These are phyloP conservation scores for Penicillium verrucosum DNA, from an alignment of 2,329 filamentous ascomycete species.

Conservation along the genomic window DNA sequence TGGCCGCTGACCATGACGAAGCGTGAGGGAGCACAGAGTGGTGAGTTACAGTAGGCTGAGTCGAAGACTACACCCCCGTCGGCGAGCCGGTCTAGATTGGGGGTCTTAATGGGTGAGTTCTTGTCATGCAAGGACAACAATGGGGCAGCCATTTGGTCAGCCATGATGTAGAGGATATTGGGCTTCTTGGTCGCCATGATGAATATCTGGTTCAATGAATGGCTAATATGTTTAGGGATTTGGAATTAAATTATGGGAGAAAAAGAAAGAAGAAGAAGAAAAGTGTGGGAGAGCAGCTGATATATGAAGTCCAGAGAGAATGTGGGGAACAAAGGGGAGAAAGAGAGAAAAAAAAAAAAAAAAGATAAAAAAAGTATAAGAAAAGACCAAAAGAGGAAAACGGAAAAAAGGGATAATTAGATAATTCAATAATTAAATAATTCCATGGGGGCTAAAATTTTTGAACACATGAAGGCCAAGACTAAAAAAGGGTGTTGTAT, in stretches of 20 bases:
- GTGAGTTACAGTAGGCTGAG: slow-evolving; percentile 90
- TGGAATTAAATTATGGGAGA: slow-evolving; percentile 2
- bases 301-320: slow-evolving; percentile 17
- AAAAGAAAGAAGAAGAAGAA: neutral
- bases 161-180: slow-evolving; percentile 93
- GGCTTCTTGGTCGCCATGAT: slow-evolving; percentile 52
- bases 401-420: neutral
- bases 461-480: slow-evolving; percentile 1
- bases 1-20: slow-evolving; percentile 94
- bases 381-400: slow-evolving; percentile 1
- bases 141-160: slow-evolving; percentile 88
- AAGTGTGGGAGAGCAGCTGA: slow-evolving; percentile 10
- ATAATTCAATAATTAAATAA: neutral
- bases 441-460: slow-evolving; percentile 1
- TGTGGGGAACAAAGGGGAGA: slow-evolving; percentile 15
- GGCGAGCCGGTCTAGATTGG: slow-evolving; percentile 80
- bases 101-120: slow-evolving; percentile 85
- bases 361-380: neutral
- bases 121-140: slow-evolving; percentile 89
- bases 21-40: slow-evolving; percentile 85
- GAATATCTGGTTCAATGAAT: neutral
- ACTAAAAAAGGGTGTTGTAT: slow-evolving; percentile 1
- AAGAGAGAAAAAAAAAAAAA: neutral
- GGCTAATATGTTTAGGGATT: neutral
- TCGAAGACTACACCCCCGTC: slow-evolving; percentile 83